phyloP scores from a whole-genome alignment of 1,284 basidiomycete genomes.

The Inonotus hispidus region DNA sequence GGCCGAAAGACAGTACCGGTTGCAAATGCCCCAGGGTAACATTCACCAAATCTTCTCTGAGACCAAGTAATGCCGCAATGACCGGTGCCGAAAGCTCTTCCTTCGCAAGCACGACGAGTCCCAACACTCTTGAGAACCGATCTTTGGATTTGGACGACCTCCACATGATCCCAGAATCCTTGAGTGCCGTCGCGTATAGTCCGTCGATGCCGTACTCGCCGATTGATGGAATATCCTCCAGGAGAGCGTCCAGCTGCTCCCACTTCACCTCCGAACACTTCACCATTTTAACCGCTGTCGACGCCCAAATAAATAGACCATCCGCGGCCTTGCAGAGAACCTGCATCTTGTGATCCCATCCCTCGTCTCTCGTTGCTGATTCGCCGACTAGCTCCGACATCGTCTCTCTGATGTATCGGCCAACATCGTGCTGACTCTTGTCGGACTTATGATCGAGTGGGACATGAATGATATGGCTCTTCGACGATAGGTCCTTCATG shows the following conservation, averaged over 20 bases:
- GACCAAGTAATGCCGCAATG: neutral
- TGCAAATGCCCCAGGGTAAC: neutral
- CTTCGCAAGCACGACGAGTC: neutral
- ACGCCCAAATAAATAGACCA: conserved; percentile 11
- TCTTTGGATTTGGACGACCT: neutral
- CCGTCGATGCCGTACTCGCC: neutral
- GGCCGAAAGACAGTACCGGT: neutral
- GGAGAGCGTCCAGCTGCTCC: neutral
- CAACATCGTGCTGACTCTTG: neutral
- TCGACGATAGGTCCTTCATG: neutral
- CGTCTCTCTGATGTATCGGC: neutral
- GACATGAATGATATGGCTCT: neutral
- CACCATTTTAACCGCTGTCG: conserved; percentile 1
- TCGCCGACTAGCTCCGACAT: neutral
- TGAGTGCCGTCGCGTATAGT: neutral
- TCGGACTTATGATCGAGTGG: neutral
- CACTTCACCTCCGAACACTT: neutral
- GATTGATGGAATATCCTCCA: neutral
- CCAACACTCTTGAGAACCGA: neutral
- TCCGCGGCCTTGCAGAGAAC: neutral
- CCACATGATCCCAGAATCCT: neutral
- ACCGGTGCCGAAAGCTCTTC: neutral
- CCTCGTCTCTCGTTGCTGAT: too few relatives aligned
- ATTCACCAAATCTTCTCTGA: neutral
- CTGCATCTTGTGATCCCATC: neutral